Evolutionary conservation across 2,329 filamentous ascomycete genomes (phyloP), one percentile per base, ranked within the genome.

Genomic region (Aspergillus udagawae): DNA sequence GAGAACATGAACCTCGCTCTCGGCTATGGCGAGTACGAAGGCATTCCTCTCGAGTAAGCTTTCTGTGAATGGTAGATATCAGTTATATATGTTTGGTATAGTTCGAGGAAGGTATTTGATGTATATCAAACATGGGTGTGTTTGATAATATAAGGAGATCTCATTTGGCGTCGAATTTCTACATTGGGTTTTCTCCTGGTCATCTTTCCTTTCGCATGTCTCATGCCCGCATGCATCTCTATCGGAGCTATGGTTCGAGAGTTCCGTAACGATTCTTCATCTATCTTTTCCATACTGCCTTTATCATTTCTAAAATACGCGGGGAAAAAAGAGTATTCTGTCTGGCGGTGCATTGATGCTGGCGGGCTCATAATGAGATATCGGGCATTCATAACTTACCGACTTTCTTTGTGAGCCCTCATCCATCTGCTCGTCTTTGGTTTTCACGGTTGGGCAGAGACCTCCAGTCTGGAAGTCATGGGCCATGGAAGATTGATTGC

Each of bases 1-100:
- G 87, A 95, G 81, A 96, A 96, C 77, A 94, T 96, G 90, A 96
- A 96, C 76, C 80, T 96, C 57, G 88, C 90, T n/a, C 82, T 95
- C 10, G 91, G 91, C 49, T 95, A 93, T 71, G 86, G 85, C 49
- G 91, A 96, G 78, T 96, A 91, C 70, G 89, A 95, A 71, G 91
- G 91, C 44, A 95, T 96, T 64, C 91, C 91, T 35, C 69, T 84
- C 58, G 76, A 83, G 57, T 82, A 74, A 66, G 63, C 53, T 49
- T 47, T 47, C 54, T 54, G 49, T 53, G 52, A 52, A 50, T 55
- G 48, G 52, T 57, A 60, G 44, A 56, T 49, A 56, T 53, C 44
- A 49, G 52, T 44, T 59, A 59, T 63, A 61, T 63, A 63, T 57
- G 50, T 49, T 50, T 49, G 54, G 49, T 62, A 60, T 61, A 57